Evolutionary conservation across 2,329 filamentous ascomycete species (phyloP), one percentile per base, ranked within the genome.

Genomic region (Dactylonectria macrodidyma): DNA sequence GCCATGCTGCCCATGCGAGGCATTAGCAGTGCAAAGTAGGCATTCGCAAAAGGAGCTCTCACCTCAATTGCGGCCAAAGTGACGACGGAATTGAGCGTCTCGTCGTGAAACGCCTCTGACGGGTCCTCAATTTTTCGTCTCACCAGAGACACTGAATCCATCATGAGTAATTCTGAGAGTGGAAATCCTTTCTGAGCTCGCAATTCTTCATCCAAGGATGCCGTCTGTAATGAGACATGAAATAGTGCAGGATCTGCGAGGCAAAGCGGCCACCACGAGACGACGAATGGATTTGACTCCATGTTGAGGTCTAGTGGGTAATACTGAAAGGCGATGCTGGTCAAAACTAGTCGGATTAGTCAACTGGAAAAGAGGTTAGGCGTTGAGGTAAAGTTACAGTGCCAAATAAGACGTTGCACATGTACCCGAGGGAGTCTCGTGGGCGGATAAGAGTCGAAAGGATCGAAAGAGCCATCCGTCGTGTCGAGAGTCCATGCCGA

Each of bases 231-330:
- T 2, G 87, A 89, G 26, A 90, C 87, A 69, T 90, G 87, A 61
- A 90, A 90, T 1, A 90, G 71, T 5, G 86, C 86, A 0, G 88
- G 86, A 62, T 90, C 88, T 0, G 81, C 83, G 0, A 90, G 80
- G 1, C 88, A 87, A 1, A 87, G 79, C 0, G 88, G 88, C 87
- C 88, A 90, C 88, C 88, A 90, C 0, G 87, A 89, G 7, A 88
- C 78, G 19, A 90, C 78, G 67, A 90, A 90, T 0, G 88, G 88
- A 70, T 90, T 90, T 8, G 88, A 87, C 0, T 76, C 76, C n/a
- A 81, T 73, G 66, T 81, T 84, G 8, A 88, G 78, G 59, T 90
- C 88, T 22, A 89, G 79, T 1, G 88, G 88, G 71, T 90, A 90
- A 71, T 89, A 90, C 68, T 89, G 85, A 58, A 90, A 90, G 0